These are phyloP conservation scores for Polygonum maritimum DNA, from an alignment of 148 eudicot species.

Conservation along the genomic window DNA sequence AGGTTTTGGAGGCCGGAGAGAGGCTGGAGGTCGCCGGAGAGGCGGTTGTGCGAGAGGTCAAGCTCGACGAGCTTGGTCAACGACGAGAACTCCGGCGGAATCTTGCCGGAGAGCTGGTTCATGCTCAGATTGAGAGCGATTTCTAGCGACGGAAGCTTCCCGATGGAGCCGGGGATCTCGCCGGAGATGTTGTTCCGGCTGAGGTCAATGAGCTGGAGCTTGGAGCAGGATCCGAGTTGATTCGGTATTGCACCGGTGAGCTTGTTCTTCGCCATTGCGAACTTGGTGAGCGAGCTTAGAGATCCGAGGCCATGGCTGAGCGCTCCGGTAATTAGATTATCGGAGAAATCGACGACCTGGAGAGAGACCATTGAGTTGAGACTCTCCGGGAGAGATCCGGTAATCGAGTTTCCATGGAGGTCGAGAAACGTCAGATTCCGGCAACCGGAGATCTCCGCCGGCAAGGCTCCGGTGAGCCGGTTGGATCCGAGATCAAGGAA, in stretches of 20 bases:
- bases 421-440: constrained; percentile 73
- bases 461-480: constrained; percentile 51
- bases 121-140: constrained; percentile 80
- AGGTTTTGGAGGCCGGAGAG: constrained; percentile 58
- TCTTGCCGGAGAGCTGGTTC: constrained; percentile 62
- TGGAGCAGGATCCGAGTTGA: constrained; percentile 61
- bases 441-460: constrained; percentile 61
- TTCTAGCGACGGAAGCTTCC: constrained; percentile 69
- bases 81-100: constrained; percentile 53
- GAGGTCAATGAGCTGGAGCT: constrained; percentile 76
- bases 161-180: constrained; percentile 58
- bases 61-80: constrained; percentile 69
- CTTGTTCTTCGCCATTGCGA: constrained; percentile 44
- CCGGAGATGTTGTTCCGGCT: constrained; percentile 57
- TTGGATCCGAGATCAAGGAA: constrained; percentile 79
- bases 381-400: constrained; percentile 50
- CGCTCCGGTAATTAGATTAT: constrained; percentile 49
- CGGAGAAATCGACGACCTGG: constrained; percentile 66
- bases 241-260: constrained; percentile 59
- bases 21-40: constrained; percentile 51
- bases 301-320: constrained; percentile 50
- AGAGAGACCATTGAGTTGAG: constrained; percentile 40
- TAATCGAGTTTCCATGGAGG: constrained; percentile 65
- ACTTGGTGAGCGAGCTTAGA: constrained; percentile 67
- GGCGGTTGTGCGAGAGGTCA: constrained; percentile 65